phyloP scores from a whole-genome alignment of 306 rosid genomes.

The peach (Prunus persica) region DNA sequence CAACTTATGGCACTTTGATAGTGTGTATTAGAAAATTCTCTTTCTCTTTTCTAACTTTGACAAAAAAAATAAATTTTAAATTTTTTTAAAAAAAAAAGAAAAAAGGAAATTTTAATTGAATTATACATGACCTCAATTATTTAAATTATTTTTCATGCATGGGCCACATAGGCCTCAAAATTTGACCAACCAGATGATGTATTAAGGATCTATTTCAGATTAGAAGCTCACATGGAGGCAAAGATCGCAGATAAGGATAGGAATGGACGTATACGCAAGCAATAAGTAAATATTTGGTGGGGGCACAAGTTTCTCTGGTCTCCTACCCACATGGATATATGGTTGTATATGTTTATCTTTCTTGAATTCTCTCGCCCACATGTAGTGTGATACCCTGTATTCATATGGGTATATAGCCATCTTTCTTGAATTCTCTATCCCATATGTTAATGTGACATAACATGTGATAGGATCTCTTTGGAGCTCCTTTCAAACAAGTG shows the following conservation, averaged over 20 bases:
- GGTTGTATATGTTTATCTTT: slow-evolving; percentile 1
- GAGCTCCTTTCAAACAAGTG: background rate
- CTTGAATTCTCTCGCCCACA: slow-evolving; percentile 24
- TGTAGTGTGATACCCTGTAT: background rate
- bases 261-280: slow-evolving; percentile 23
- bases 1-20: rapidly evolving
- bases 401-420: background rate
- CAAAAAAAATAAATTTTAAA: too few species aligned
- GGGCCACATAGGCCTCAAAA: slow-evolving; percentile 13
- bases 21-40: rapidly evolving
- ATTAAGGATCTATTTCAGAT: background rate
- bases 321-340: slow-evolving; percentile 18
- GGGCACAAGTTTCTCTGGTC: slow-evolving; percentile 24
- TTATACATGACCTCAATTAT: background rate
- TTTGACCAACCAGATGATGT: slow-evolving; percentile 22
- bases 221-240: slow-evolving; percentile 31
- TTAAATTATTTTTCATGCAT: slow-evolving; percentile 6
- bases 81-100: too few species aligned
- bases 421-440: slow-evolving; percentile 4
- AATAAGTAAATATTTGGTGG: slow-evolving; percentile 30
- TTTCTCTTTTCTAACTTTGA: rapidly evolving
- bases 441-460: slow-evolving; percentile 20
- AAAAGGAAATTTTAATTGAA: background rate
- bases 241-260: slow-evolving; percentile 32
- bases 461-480: slow-evolving; percentile 34